Evolutionary conservation across 2,329 filamentous ascomycete species (phyloP), one percentile per base, ranked within the genome.

Genomic region (Aaosphaeria arxii): DNA sequence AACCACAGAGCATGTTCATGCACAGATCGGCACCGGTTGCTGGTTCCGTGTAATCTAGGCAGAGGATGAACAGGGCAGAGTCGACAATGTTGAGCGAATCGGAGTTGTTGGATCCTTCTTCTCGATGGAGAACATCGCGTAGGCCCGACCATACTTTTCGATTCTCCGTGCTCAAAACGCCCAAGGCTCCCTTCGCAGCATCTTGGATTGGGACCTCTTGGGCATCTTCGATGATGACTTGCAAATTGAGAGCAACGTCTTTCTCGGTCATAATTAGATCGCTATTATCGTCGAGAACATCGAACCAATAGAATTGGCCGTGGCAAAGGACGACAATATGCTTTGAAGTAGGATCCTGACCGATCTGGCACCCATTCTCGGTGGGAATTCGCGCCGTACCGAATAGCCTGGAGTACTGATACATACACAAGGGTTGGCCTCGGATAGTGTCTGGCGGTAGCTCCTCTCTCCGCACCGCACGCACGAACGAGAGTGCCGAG

Each of bases 291-390:
- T 99, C 94, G 13, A 99, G 77, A 2, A 96, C 91, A 69, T 99
- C 94, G 61, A 99, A 99, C 92, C 92, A 97, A 72, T 99, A 99
- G 63, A 97, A 91, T 58, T 99, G 94, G 1, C 94, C 94, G 55
- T 92, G 89, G 65, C 90, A 95, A 72, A 97, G 80, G 40, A 97
- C 90, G 7, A 96, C 88, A 35, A 99, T 78, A 69, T 99, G 94
- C 73, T 91, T 95, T 4, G 92, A 89, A n/a, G 86, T 83, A 1
- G 91, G 88, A 62, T 97, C 91, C 67, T 97, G 91, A 54, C 91
- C 91, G 62, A 99, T 97, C 59, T 96, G 88, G 67, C 94, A 99
- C 5, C 94, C 94, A 65, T 94, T 86, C 30, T 95, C 89, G 0
- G 92, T 97, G 0, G 94, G 94, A 6, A 99, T 89, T 56, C 94